Conservation (phyloP, 179 eudicot species). For the Patellifolia procumbens region DNA sequence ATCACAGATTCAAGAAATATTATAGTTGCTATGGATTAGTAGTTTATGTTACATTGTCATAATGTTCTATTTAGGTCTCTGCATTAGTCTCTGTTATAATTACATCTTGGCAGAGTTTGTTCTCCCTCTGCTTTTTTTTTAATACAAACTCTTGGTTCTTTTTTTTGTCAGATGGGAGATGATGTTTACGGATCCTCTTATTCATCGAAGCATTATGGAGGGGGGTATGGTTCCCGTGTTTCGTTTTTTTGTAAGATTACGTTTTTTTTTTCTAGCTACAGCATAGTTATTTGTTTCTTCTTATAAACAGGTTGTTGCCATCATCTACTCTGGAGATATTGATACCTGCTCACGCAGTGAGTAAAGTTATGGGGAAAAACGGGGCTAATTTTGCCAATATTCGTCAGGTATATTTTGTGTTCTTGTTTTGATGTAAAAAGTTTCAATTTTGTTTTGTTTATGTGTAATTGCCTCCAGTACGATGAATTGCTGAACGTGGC, state of each 20-base stretch:
- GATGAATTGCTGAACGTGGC: neutral
- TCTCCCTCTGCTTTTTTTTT: neutral
- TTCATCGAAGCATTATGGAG: constrained; percentile 70
- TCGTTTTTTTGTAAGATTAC: neutral
- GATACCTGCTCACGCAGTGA: constrained; percentile 78
- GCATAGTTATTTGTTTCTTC: neutral
- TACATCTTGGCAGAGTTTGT: neutral
- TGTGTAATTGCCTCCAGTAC: neutral
- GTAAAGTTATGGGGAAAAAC: constrained; percentile 83
- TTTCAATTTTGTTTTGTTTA: neutral
- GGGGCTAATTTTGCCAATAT: constrained; percentile 83
- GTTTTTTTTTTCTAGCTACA: constrained; percentile 13
- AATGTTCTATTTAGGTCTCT: neutral
- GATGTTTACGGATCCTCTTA: constrained; percentile 67
- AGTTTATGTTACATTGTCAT: neutral
- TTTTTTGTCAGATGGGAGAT: constrained; percentile 60
- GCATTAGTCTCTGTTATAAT: neutral
- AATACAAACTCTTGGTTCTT: neutral
- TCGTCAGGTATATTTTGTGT: constrained; percentile 63
- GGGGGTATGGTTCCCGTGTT: constrained; percentile 58
- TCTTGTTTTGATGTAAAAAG: neutral
- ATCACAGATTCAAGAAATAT: neutral
- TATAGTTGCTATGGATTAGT: neutral
- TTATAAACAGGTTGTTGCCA: constrained; percentile 53
- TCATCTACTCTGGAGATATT: constrained; percentile 74